Evolutionary conservation across 2,329 filamentous ascomycete genomes (phyloP).

Genomic region (Fusarium sp.): DNA sequence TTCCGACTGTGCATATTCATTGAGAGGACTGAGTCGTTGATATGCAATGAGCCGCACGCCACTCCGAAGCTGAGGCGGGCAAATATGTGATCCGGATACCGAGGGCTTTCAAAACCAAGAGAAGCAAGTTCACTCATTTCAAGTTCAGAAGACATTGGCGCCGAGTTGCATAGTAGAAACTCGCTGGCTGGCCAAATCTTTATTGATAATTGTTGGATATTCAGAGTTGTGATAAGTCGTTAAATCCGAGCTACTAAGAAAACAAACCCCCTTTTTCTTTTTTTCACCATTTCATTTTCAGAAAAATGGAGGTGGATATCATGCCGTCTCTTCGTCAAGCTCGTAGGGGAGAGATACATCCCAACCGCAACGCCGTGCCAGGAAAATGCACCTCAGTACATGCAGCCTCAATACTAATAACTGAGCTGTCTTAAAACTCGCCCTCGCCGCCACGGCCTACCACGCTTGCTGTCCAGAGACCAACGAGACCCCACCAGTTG

Average conservation of each 20-base stretch:
- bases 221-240: constrained; percentile 33
- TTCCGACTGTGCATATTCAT: constrained; percentile 37
- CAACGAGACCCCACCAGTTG: constrained; percentile 80
- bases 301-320: constrained; percentile 54
- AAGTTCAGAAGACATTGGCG: neutral
- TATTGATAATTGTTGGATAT: constrained; percentile 4
- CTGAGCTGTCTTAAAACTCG: constrained; percentile 59
- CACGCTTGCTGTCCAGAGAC: constrained; percentile 76
- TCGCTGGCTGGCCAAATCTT: neutral
- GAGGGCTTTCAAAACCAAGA: constrained; percentile 6
- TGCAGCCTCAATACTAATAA: constrained; percentile 31
- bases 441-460: constrained; percentile 71
- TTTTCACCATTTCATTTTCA: constrained; percentile 33
- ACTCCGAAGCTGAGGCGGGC: constrained; percentile 20
- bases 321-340: constrained; percentile 53
- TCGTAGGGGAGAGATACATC: constrained; percentile 52
- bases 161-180: neutral
- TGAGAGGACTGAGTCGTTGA: constrained; percentile 8
- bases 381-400: constrained; percentile 45
- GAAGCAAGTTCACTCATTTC: neutral
- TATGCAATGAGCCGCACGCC: constrained; percentile 42
- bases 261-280: constrained; percentile 20
- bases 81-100: constrained; percentile 18
- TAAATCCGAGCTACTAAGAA: constrained; percentile 42
- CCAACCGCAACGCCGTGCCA: constrained; percentile 51